These are phyloP conservation scores for Tillandsia fasciculata DNA, from an alignment of 176 grass and related monocot genomes.

Conservation along the genomic window DNA sequence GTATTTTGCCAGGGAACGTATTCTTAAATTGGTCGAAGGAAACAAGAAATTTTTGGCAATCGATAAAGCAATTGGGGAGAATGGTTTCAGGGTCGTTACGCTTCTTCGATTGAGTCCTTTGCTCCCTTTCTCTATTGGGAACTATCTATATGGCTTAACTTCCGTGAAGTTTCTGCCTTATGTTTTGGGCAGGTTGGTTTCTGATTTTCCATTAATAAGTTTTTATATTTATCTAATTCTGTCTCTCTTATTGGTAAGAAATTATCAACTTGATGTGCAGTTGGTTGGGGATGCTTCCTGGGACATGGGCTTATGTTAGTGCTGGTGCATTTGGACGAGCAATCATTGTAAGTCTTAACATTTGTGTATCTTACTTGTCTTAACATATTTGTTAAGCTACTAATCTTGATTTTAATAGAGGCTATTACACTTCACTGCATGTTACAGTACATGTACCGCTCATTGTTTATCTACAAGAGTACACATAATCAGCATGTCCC, in stretches of 20 bases:
- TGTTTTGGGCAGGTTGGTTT: constrained; percentile 81
- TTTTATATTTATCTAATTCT: neutral
- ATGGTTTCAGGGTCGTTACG: constrained; percentile 94
- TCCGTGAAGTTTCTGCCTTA: constrained; percentile 97
- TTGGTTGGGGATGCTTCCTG: constrained; percentile 99
- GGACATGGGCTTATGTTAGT: constrained; percentile 98
- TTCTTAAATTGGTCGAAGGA: constrained; percentile 95
- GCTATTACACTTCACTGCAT: no score
- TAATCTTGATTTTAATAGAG: no score
- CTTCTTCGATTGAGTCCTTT: constrained; percentile 91
- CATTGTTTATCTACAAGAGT: no score
- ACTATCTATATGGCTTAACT: constrained; percentile 95
- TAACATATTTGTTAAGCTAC: neutral
- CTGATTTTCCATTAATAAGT: neutral
- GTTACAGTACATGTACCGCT: no score
- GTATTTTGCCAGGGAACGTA: constrained; percentile 94
- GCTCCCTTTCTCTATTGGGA: constrained; percentile 90
- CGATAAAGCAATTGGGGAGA: constrained; percentile 98
- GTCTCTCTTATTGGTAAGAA: neutral
- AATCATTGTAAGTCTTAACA: constrained; percentile 71
- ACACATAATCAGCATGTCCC: no score
- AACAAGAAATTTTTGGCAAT: constrained; percentile 98
- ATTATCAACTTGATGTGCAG: constrained; percentile 23
- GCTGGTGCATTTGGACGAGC: constrained; percentile 97
- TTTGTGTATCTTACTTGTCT: no score